Percentiles rank a stretch among this genome's conserved stretches.
phyloP scores from a whole-genome alignment of 495 filamentous ascomycete genomes.

The Penicillium riverlandense region DNA sequence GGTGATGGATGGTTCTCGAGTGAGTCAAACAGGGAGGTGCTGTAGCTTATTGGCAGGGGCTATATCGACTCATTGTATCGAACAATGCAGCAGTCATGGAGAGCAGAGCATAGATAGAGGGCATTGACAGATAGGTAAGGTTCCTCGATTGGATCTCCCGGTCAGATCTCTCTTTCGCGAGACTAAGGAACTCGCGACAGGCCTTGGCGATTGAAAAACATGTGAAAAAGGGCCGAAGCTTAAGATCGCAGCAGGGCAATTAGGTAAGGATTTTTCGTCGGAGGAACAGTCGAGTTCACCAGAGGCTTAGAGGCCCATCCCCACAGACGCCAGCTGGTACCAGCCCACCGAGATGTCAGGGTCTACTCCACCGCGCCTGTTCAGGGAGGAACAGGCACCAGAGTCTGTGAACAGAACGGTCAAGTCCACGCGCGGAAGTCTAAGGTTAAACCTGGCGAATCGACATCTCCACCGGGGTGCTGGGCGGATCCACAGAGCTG shows the following conservation, averaged over 20 bases:
- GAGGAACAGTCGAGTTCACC: too few relatives aligned
- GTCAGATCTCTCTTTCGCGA: too few relatives aligned
- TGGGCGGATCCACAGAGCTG: too few relatives aligned
- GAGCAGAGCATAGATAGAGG: neutral
- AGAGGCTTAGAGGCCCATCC: too few relatives aligned
- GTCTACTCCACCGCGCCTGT: too few relatives aligned
- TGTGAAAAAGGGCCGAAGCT: neutral
- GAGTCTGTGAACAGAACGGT: neutral
- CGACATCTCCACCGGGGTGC: neutral
- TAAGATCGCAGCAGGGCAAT: neutral
- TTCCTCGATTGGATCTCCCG: too few relatives aligned
- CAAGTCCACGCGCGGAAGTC: neutral
- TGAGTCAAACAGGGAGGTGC: too few relatives aligned
- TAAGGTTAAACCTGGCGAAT: conserved; percentile 10
- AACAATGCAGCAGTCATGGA: neutral
- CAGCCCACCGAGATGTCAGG: too few relatives aligned
- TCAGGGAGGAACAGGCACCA: conserved; percentile 21
- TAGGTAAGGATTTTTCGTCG: too few relatives aligned
- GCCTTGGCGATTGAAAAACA: neutral
- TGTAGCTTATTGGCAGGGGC: conserved; percentile 3
- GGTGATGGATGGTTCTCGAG: too few relatives aligned
- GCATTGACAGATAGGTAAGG: too few relatives aligned
- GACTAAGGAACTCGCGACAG: neutral
- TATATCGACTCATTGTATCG: conserved; percentile 15
- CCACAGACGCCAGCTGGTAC: conserved; percentile 11